These are phyloP conservation scores for Dictyostelium purpureum DNA, from an alignment of 78 protist species.

Conservation along the genomic window DNA sequence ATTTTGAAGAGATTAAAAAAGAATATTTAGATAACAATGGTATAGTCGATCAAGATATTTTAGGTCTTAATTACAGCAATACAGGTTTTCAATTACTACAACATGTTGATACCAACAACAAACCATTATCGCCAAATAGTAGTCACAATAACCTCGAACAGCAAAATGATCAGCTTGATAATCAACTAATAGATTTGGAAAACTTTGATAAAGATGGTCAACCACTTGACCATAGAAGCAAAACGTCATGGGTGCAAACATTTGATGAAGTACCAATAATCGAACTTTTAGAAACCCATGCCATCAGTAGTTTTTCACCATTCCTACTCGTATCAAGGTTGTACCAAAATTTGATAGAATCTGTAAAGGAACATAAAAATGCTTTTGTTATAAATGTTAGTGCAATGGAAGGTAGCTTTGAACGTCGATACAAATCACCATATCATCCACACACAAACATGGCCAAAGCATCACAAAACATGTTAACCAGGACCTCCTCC, in stretches of 20 bases:
- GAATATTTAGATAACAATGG: background rate
- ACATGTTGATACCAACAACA: background rate
- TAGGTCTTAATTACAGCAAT: background rate
- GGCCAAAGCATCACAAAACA: slow-evolving; percentile 96
- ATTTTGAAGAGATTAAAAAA: background rate
- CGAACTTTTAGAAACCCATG: slow-evolving; percentile 75
- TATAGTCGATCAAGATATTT: background rate
- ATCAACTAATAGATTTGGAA: background rate
- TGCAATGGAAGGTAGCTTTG: slow-evolving; percentile 94
- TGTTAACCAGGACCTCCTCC: slow-evolving; percentile 95
- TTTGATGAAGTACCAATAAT: slow-evolving; percentile 53
- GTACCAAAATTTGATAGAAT: background rate
- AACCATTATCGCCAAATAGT: background rate
- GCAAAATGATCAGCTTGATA: background rate
- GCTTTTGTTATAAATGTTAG: slow-evolving; percentile 92
- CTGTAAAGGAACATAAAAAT: background rate
- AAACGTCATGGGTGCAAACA: slow-evolving; percentile 47
- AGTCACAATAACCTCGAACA: background rate
- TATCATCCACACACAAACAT: slow-evolving; percentile 98
- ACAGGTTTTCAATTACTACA: background rate
- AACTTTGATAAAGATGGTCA: slow-evolving; percentile 72
- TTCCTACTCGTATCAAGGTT: slow-evolving; percentile 62
- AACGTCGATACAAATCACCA: slow-evolving; percentile 79
- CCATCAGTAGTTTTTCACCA: slow-evolving; percentile 85
- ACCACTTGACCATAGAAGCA: slow-evolving; percentile 77